phyloP scores from a whole-genome alignment of 1,284 basidiomycete genomes.

The Trichosporon sp. region DNA sequence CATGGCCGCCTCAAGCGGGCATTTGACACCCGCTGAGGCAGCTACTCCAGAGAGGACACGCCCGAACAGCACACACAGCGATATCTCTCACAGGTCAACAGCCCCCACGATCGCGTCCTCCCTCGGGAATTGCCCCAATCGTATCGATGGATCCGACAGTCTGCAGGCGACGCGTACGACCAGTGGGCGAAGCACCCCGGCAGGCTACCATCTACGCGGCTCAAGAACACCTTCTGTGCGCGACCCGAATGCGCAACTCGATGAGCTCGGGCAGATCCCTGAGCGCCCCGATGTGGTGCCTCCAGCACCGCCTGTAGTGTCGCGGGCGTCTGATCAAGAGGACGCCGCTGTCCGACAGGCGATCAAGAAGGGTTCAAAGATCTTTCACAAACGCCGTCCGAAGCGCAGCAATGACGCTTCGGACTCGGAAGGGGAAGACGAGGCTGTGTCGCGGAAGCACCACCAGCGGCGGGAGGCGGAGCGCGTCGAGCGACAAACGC shows the following conservation, averaged over 20 bases:
- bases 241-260: background rate
- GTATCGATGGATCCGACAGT: background rate
- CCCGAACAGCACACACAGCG: background rate
- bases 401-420: background rate
- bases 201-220: background rate
- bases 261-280: background rate
- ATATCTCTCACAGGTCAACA: background rate
- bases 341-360: background rate
- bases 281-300: background rate
- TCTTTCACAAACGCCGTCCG: background rate
- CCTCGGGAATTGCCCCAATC: background rate
- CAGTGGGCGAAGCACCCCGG: background rate
- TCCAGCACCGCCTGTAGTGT: background rate
- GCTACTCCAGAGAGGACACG: background rate
- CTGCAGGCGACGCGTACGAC: background rate
- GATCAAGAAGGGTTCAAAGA: background rate
- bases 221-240: background rate
- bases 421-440: background rate
- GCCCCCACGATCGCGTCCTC: background rate
- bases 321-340: background rate
- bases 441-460: background rate
- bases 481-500: background rate
- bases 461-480: background rate
- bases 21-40: constrained; percentile 1
- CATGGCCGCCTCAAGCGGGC: constrained; percentile 4